phyloP scores from a whole-genome alignment of 202 grass and related monocot species.

The Carex arenaria region DNA sequence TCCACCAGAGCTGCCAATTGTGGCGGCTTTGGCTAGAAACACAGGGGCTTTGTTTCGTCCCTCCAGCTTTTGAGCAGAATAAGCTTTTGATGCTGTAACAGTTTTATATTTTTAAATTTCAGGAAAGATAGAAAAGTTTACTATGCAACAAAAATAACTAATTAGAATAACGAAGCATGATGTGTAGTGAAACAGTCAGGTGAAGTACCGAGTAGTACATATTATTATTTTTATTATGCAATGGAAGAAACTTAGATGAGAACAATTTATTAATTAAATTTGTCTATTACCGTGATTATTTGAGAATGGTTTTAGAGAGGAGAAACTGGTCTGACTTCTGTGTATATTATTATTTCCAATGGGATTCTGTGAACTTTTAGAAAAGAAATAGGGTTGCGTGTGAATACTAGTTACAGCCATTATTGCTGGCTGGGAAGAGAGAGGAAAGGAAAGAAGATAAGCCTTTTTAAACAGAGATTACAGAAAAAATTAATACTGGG shows the following conservation, averaged over 20 bases:
- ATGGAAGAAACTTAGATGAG: neutral
- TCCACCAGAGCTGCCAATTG: slow-evolving; percentile 27
- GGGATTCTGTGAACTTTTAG: neutral
- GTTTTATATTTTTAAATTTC: neutral
- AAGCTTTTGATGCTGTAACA: slow-evolving; percentile 5
- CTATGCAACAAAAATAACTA: neutral
- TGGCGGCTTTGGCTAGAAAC: slow-evolving; percentile 24
- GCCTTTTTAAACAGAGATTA: neutral
- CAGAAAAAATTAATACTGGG: neutral
- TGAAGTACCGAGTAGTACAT: neutral
- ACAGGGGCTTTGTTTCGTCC: neutral
- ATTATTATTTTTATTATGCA: neutral
- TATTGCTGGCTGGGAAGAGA: neutral
- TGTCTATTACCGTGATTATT: neutral
- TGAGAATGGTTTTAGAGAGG: neutral
- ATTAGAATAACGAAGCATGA: neutral
- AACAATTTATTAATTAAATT: neutral
- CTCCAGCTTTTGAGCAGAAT: neutral
- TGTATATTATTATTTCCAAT: neutral
- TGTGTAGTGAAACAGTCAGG: neutral
- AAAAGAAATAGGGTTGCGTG: neutral
- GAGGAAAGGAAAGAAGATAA: neutral
- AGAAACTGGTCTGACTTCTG: neutral
- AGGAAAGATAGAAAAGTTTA: neutral
- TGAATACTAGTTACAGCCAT: neutral